phyloP scores from a whole-genome alignment of 805 yeast species.

The Kockiozyma suomiensis region DNA sequence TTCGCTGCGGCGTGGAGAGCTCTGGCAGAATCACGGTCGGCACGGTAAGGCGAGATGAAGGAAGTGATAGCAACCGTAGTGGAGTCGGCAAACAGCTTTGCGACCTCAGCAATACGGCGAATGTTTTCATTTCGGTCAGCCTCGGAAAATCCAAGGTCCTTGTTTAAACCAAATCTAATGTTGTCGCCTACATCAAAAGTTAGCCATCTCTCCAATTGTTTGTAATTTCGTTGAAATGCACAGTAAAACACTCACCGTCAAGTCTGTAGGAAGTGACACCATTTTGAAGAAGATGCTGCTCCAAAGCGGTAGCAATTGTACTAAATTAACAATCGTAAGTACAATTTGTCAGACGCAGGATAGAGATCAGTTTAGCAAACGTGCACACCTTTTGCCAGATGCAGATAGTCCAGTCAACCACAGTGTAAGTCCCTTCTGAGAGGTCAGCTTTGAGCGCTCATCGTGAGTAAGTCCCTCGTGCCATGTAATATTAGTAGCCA shows the following conservation, averaged over 20 bases:
- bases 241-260: constrained; percentile 59
- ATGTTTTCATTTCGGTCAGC: constrained; percentile 92
- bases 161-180: constrained; percentile 90
- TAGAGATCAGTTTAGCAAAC: no score
- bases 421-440: constrained; percentile 84
- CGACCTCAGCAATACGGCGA: constrained; percentile 91
- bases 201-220: constrained; percentile 39
- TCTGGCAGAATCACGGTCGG: constrained; percentile 84
- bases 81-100: constrained; percentile 92
- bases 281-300: constrained; percentile 71
- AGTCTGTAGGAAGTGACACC: constrained; percentile 79
- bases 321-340: no score
- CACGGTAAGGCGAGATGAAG: constrained; percentile 87
- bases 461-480: constrained; percentile 82
- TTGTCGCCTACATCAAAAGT: constrained; percentile 58
- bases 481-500: constrained; percentile 98
- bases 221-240: no score
- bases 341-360: no score
- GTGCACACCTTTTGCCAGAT: constrained; percentile 66
- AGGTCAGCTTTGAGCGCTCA: constrained; percentile 71
- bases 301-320: constrained; percentile 93
- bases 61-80: constrained; percentile 85
- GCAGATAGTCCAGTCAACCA: constrained; percentile 97
- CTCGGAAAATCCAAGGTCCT: constrained; percentile 91
- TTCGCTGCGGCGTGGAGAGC: constrained; percentile 73